Base-by-base conservation (phyloP, 208 protist species). In the Trypanosoma caninum region DNA sequence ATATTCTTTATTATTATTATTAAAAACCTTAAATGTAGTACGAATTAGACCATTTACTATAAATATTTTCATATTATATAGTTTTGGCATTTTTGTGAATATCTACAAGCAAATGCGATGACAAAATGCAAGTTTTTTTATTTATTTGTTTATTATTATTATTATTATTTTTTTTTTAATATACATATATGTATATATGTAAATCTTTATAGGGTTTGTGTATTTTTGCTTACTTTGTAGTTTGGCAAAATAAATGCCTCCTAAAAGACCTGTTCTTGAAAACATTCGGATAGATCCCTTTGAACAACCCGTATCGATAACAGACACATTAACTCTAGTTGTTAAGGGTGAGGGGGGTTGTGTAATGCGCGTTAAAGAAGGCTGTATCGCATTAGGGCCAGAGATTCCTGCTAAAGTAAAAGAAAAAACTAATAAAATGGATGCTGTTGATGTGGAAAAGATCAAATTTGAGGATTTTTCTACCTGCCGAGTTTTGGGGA, bases 301-400 rank as follows among this genome's bases (percentile, higher is more conserved):
- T 37, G 75, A 95, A 42, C 87, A 81, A 37, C 69, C 74, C 18
- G 84, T 95, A 41, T 92, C 88, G 13, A 95, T 95, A 55, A 95
- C 88, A 11, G 88, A 95, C 68, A 95, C 89, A 1, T 80, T 95
- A 72, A 95, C 89, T 0, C 41, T 95, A 65, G 85, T 93, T 44
- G 86, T 95, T n/a, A 91, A 89, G 54, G 86, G 84, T 23, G 86
- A 93, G 56, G 84, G 82, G 10, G 89, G 85, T 30, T 63, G 80
- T 52, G 83, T 91, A 54, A 83, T 93, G 81, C 81, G 85, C n/a
- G 86, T 93, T n/a, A 93, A 95, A 35, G 76, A 89, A 55, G 84
- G 71, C n/a, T 86, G 81, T 30, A 88, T 93, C 20, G 80, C 80
- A 2, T 84, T 77, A 34, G 65, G 63, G 8, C 62, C 72, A 27